phyloP scores from a whole-genome alignment of 768 basidiomycete species.

The Lactarius tabidus region DNA sequence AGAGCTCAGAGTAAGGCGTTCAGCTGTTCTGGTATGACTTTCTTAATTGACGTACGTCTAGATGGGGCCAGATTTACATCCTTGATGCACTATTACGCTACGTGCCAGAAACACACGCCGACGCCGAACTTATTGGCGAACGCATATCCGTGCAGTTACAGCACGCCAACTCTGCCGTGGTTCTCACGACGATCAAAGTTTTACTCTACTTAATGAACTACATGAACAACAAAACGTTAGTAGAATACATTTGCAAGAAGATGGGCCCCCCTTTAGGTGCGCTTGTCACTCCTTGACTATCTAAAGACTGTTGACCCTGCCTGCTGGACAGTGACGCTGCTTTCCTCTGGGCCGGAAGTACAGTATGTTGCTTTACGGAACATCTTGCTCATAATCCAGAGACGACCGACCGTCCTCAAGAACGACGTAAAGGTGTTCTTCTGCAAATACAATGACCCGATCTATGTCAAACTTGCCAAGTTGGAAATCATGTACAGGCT shows the following conservation, averaged over 20 bases:
- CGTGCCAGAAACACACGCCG: constrained; percentile 81
- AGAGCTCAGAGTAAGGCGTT: constrained; percentile 90
- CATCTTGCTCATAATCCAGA: constrained; percentile 94
- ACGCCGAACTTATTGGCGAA: constrained; percentile 95
- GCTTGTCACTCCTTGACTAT: constrained; percentile 18
- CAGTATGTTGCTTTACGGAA: constrained; percentile 98
- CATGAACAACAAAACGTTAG: constrained; percentile 83
- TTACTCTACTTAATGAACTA: constrained; percentile 98
- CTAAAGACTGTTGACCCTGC: not conserved
- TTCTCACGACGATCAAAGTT: constrained; percentile 95
- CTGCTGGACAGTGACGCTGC: constrained; percentile 65
- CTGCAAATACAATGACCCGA: constrained; percentile 99
- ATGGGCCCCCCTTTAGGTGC: constrained; percentile 96
- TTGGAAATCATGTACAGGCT: constrained; percentile 99
- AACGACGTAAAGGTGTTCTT: constrained; percentile 99
- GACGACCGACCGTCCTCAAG: constrained; percentile 84
- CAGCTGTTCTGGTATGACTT: not conserved
- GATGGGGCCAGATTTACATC: constrained; percentile 99
- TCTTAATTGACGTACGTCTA: constrained; percentile 35
- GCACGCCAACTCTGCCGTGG: constrained; percentile 99
- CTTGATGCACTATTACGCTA: constrained; percentile 90
- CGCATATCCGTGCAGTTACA: constrained; percentile 90
- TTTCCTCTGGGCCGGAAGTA: constrained; percentile 97
- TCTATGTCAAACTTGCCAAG: constrained; percentile 97
- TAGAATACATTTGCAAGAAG: constrained; percentile 91